Base-by-base conservation (phyloP, 179 eudicot genomes). In the Beta corolliflora region DNA sequence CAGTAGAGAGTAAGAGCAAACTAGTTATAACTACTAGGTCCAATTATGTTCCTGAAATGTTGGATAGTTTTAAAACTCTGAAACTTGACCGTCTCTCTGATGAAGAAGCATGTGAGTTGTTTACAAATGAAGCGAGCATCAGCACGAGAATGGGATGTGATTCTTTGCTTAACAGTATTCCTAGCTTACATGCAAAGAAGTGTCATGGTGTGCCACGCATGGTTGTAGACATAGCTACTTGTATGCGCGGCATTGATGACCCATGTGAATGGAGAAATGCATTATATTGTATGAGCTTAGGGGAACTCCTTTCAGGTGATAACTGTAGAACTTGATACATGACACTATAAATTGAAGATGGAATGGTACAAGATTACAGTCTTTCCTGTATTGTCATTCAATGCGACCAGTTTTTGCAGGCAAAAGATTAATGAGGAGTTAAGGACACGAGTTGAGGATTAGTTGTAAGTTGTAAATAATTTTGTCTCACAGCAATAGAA, bases 1-100 rank as follows among this genome's bases (percentile, higher is more conserved):
- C 76, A 45, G 23, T 25, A 76, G 83, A 76, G 29, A 81, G 76
- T 59, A 16, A 29, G 69, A 63, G 79, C 76, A 81, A 76, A 10
- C 60, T 81, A 13, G 70, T 81, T 18, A 5, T 76, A 8, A 81
- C 80, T 46, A 68, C 80, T 19, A 55, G 79, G 23, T 68, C 68
- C 0, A 18, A 53, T 13, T 76, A 29, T 15, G 75, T 61, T 46
- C 46, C 70, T 68, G 14, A 31, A 12, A 5, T 68, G 54, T 59
- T 81, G 80, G 48, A 25, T 45, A 56, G 63, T 58, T 55, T 15
- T 6, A 6, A 19, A 69, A 48, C 12, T 8, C 76, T 69, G 3
- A 16, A 81, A 14, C 14, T 81, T 29, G 29, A 56, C 45, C 76
- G 67, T 58, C 80, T 81, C 14, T 11, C 69, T 0, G 80, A 76